These are phyloP conservation scores for Cercophora newfieldiana DNA, from an alignment of 495 filamentous ascomycete species.

Conservation along the genomic window DNA sequence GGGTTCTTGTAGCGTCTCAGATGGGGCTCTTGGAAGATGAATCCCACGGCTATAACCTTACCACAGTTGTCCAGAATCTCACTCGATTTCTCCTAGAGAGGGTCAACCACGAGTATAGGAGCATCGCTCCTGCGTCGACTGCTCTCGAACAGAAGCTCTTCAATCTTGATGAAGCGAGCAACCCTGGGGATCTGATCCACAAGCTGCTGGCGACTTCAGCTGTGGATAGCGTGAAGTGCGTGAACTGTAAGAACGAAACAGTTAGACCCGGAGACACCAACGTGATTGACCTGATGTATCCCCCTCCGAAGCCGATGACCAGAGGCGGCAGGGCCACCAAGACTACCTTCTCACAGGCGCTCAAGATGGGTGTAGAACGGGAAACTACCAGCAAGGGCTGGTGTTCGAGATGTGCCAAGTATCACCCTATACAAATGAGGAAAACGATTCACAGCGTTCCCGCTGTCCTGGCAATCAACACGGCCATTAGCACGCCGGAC, in stretches of 20 bases:
- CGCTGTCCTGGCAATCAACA: conserved; percentile 80
- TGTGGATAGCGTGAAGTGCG: conserved; percentile 67
- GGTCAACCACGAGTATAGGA: conserved; percentile 31
- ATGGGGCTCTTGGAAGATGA: conserved; percentile 83
- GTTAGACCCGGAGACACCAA: conserved; percentile 64
- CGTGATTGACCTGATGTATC: conserved; percentile 85
- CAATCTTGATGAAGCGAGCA: conserved; percentile 19
- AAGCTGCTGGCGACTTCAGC: conserved; percentile 43
- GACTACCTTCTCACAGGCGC: conserved; percentile 72
- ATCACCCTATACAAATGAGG: conserved; percentile 75
- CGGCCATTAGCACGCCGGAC: conserved; percentile 68
- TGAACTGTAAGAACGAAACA: conserved; percentile 80
- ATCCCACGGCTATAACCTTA: conserved; percentile 36
- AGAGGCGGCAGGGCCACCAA: conserved; percentile 57
- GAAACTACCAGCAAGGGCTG: conserved; percentile 81
- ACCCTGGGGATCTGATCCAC: conserved; percentile 22
- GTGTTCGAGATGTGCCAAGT: conserved; percentile 84
- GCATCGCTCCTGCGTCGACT: conserved; percentile 30
- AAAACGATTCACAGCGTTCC: conserved; percentile 80
- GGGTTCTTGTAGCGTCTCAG: conserved; percentile 52
- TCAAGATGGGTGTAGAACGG: conserved; percentile 84
- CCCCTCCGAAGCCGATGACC: conserved; percentile 41
- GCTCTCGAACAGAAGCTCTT: conserved; percentile 29
- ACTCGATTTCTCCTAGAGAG: conserved; percentile 32
- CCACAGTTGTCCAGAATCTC: conserved; percentile 28